phyloP scores from a whole-genome alignment of 1,284 basidiomycete species.

The Tilletia indica region DNA sequence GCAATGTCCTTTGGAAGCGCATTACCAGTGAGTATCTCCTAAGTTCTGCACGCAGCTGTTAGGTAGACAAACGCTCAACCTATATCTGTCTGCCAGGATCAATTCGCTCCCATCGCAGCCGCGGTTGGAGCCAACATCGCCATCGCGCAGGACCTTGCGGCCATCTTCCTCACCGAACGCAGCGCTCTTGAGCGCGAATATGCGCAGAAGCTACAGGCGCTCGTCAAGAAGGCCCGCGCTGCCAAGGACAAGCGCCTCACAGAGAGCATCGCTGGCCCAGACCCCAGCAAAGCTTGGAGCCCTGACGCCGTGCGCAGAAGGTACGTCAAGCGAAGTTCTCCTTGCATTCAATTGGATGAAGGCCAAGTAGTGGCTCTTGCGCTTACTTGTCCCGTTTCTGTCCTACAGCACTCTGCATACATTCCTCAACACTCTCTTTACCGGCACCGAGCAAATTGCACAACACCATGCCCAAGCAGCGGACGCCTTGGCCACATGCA shows the following conservation, averaged over 20 bases:
- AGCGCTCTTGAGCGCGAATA: slow-evolving; percentile 42
- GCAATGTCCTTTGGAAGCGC: slow-evolving; percentile 13
- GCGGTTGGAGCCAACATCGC: slow-evolving; percentile 13
- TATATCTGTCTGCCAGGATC: slow-evolving; percentile 5
- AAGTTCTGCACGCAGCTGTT: too few species aligned
- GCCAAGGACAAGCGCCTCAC: slow-evolving; percentile 31
- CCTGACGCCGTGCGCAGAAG: slow-evolving; percentile 22
- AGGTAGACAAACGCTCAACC: too few species aligned
- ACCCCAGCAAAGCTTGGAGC: slow-evolving; percentile 36
- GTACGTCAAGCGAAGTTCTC: slow-evolving; percentile 6
- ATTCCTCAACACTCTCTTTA: slow-evolving; percentile 27
- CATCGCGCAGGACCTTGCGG: slow-evolving; percentile 15
- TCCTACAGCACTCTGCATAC: slow-evolving; percentile 22
- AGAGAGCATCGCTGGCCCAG: slow-evolving; percentile 34
- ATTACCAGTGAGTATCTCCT: slow-evolving; percentile 1
- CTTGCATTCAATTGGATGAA: not conserved
- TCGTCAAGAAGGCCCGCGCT: slow-evolving; percentile 36
- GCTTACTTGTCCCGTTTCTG: not conserved
- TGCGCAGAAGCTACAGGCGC: slow-evolving; percentile 31
- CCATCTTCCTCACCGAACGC: slow-evolving; percentile 33
- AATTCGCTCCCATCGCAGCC: slow-evolving; percentile 11
- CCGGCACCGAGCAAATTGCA: slow-evolving; percentile 25
- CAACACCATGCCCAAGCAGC: slow-evolving; percentile 28
- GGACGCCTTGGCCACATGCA: slow-evolving; percentile 26
- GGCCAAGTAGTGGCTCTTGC: not conserved